Evolutionary conservation across 768 basidiomycete species (phyloP).

Genomic region (Suillus plorans): DNA sequence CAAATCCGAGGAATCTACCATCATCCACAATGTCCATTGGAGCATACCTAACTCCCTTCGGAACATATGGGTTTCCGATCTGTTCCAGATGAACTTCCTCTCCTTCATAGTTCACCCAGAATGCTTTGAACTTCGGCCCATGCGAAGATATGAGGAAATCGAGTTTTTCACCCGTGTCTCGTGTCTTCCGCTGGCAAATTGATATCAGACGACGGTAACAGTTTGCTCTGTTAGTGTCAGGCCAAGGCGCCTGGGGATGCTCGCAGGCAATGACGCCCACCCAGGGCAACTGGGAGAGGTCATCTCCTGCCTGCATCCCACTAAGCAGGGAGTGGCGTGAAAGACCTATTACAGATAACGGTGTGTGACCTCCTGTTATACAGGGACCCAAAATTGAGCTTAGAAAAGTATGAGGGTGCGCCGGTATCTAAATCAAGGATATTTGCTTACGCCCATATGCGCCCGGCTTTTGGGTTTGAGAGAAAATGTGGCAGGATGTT

Average conservation of each 20-base stretch:
- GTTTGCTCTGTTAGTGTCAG: not conserved
- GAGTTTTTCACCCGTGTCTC: not conserved
- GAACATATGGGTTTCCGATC: not conserved
- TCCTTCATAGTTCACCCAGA: not conserved
- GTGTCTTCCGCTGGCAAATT: not conserved
- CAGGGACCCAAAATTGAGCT: not conserved
- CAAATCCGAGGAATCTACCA: not conserved
- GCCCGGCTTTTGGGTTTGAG: not conserved
- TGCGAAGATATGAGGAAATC: not conserved
- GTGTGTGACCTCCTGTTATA: not conserved
- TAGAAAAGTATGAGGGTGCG: not conserved
- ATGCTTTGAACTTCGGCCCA: not conserved
- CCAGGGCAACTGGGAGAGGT: not conserved
- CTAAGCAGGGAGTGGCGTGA: not conserved
- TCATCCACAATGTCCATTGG: not conserved
- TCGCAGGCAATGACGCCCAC: not conserved
- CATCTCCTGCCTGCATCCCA: conserved; percentile 1
- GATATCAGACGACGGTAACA: not conserved
- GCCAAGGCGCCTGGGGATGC: not conserved
- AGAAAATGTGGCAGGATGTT: not conserved
- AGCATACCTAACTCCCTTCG: not conserved
- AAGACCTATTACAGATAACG: not conserved
- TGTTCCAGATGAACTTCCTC: not conserved
- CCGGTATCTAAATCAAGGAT: not conserved
- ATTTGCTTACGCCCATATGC: not conserved